Evolutionary conservation across 306 rosid genomes (phyloP).

Genomic region (Notholithocarpus densiflorus): DNA sequence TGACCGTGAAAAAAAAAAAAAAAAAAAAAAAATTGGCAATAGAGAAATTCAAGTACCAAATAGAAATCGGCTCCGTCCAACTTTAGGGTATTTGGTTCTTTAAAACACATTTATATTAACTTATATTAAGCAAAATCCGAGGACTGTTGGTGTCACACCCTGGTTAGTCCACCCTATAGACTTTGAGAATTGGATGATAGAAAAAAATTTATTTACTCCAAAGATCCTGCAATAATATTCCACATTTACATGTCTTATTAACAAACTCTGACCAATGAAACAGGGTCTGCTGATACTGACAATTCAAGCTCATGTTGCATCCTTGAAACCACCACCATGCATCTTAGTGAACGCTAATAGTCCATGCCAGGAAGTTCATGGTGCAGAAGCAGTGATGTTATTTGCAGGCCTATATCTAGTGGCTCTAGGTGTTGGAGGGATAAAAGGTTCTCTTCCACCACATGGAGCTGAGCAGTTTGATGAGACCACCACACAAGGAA

Average conservation of each 20-base stretch:
- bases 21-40: not conserved
- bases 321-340: conserved; percentile 64
- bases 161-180: not conserved
- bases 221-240: not conserved
- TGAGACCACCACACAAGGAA: conserved; percentile 49
- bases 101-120: too few relatives aligned
- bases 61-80: too few relatives aligned
- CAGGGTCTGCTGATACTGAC: conserved; percentile 74
- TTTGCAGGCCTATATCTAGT: conserved; percentile 72
- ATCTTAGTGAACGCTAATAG: conserved; percentile 21
- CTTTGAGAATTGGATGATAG: not conserved
- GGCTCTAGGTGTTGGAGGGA: conserved; percentile 89
- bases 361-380: conserved; percentile 49
- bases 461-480: conserved; percentile 88
- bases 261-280: conserved; percentile 18
- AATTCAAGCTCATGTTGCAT: conserved; percentile 60
- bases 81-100: too few relatives aligned
- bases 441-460: conserved; percentile 81
- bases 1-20: not conserved
- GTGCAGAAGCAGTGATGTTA: conserved; percentile 45
- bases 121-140: not conserved
- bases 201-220: not conserved
- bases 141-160: not conserved
- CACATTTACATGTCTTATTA: not conserved
- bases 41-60: too few relatives aligned